A percentile compares a stretch with the other conserved stretches of the same genome.
Evolutionary conservation across 1,284 basidiomycete genomes (phyloP).

Genomic region (Porogramme epimiltina): DNA sequence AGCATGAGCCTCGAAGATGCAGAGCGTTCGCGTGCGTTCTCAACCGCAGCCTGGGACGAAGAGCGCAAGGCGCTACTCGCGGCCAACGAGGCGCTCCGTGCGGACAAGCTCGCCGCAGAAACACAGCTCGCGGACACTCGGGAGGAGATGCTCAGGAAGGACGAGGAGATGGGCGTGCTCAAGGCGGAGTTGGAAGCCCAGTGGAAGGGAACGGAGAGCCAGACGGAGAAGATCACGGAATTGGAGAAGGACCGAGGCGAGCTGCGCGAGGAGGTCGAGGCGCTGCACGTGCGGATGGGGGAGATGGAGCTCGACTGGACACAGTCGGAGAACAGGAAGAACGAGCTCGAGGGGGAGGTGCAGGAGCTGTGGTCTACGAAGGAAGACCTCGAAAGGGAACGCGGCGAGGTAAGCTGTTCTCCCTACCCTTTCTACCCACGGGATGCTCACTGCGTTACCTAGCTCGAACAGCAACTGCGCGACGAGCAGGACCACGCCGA

Average conservation of each 20-base stretch:
- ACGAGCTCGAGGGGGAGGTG: constrained; percentile 54
- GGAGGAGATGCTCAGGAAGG: constrained; percentile 37
- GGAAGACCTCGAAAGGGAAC: constrained; percentile 55
- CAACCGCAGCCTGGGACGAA: constrained; percentile 49
- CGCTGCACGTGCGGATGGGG: constrained; percentile 35
- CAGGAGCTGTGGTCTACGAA: constrained; percentile 50
- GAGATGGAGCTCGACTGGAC: constrained; percentile 57
- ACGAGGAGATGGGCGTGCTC: constrained; percentile 50
- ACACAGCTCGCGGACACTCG: constrained; percentile 30
- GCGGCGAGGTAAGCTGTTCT: constrained; percentile 46
- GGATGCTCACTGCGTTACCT: constrained; percentile 5
- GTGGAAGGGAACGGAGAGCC: constrained; percentile 57
- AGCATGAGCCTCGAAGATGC: constrained; percentile 37
- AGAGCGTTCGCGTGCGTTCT: constrained; percentile 38
- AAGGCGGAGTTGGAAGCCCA: constrained; percentile 62
- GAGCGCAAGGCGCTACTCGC: constrained; percentile 48
- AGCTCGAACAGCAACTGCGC: constrained; percentile 56
- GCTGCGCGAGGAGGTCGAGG: constrained; percentile 43
- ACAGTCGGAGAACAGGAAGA: constrained; percentile 53
- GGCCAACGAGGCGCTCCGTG: constrained; percentile 42
- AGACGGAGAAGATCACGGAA: constrained; percentile 30
- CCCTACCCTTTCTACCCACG: neutral
- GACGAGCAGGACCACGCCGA: constrained; percentile 50
- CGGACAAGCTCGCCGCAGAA: constrained; percentile 34
- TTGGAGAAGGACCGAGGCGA: constrained; percentile 34